Evolutionary conservation across 495 filamentous ascomycete genomes (phyloP), one percentile per base, ranked within the genome.

Genomic region (Penicillium verhagenii): DNA sequence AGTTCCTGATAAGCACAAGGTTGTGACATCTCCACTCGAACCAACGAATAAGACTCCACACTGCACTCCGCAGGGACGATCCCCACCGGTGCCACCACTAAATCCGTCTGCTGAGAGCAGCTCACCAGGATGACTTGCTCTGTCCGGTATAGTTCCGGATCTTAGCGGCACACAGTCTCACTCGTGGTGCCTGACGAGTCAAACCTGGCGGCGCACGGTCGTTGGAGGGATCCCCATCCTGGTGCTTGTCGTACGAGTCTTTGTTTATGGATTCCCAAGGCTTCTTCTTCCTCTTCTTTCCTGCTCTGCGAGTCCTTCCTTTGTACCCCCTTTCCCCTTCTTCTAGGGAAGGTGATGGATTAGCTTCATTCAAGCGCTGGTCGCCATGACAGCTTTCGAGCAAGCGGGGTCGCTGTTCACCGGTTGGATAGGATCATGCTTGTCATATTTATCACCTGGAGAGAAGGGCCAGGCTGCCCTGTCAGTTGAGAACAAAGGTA

Each of bases 361-460:
- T 64, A 63, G 55, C 43, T 51, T 18, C 53, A 43, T 59, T 47
- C 37, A 64, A 61, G 72, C 73, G 74, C 70, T 71, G 75, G 71
- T 57, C 75, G 73, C 71, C 46, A 77, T 72, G 68, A 70, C 66
- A 60, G 63, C 67, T 72, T 60, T 74, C 42, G 69, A 71, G 61
- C 70, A 72, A 71, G 69, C 69, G 64, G 72, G 70, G 52, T 70
- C 69, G 54, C 54, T 70, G 54, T 71, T 73, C 63, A 71, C 68
- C 53, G 72, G 70, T 53, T 78, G 75, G 75, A 59, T 74, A 56
- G 61, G 63, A 42, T 76, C 69, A 49, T 78, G 72, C 67, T 69
- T 69, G 58, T 68, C 63, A 53, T 75, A 70, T 59, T 57, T 68
- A 44, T 61, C 54, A 44, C 58, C 63, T 23, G 54, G 49, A 23